These are phyloP conservation scores for Poa pratensis DNA, from an alignment of 176 grass and related monocot genomes.

Conservation along the genomic window DNA sequence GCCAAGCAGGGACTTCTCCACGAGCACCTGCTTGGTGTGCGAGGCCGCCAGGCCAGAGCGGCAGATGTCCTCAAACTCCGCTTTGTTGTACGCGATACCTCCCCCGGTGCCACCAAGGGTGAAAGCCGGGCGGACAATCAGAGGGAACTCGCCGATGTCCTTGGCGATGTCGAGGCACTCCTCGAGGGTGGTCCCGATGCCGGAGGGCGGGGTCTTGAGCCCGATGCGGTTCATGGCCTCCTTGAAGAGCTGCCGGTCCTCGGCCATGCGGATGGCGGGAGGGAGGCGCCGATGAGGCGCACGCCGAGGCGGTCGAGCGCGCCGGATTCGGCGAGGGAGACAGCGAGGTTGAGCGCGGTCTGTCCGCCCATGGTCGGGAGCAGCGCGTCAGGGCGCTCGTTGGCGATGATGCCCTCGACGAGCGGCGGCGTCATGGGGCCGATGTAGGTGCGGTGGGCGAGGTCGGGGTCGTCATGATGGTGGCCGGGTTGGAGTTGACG, in stretches of 20 bases:
- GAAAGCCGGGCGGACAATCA: conserved; percentile 91
- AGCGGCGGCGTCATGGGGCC: conserved; percentile 93
- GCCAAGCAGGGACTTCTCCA: conserved; percentile 94
- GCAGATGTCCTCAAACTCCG: conserved; percentile 93
- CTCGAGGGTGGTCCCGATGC: conserved; percentile 84
- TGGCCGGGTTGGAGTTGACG: conserved; percentile 96
- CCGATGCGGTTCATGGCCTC: conserved; percentile 93
- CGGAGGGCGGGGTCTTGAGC: conserved; percentile 86
- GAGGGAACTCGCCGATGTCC: conserved; percentile 75
- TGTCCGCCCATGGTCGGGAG: conserved; percentile 98
- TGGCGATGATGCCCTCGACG: conserved; percentile 76
- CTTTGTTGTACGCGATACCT: conserved; percentile 89
- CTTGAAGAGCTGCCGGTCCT: conserved; percentile 94
- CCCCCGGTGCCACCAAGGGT: conserved; percentile 93
- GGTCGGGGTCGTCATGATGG: conserved; percentile 98
- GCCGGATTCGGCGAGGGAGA: conserved; percentile 80
- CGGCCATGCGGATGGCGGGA: conserved; percentile 84
- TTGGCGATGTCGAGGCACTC: conserved; percentile 80
- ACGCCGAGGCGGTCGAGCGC: conserved; percentile 67
- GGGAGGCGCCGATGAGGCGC: conserved; percentile 85
- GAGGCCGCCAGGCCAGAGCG: conserved; percentile 71
- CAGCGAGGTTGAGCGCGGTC: conserved; percentile 96
- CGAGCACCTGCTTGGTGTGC: conserved; percentile 78
- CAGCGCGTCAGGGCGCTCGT: conserved; percentile 84
- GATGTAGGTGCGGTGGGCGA: conserved; percentile 92